These are phyloP conservation scores for Porphyra umbilicalis DNA, from an alignment of 31 red algal species.

Conservation along the genomic window DNA sequence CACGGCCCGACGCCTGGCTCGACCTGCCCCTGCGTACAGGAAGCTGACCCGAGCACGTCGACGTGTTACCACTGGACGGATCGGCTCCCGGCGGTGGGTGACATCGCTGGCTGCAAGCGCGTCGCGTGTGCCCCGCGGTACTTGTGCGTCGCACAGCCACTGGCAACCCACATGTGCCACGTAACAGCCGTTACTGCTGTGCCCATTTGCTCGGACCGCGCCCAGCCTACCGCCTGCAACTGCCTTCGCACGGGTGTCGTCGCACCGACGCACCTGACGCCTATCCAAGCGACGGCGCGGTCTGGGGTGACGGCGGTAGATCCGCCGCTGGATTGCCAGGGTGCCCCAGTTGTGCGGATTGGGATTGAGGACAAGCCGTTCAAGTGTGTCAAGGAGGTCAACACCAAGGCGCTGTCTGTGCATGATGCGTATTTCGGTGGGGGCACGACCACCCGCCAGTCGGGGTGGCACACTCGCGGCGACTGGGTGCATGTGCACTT, in stretches of 20 bases:
- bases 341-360: background rate
- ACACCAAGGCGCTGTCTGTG: background rate
- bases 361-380: background rate
- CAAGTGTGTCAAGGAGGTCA: background rate
- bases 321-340: background rate
- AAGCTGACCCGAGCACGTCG: background rate
- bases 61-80: background rate
- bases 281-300: background rate
- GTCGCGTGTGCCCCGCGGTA: background rate
- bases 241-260: background rate
- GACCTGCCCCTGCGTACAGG: background rate
- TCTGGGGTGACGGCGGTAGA: background rate
- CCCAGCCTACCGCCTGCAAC: background rate
- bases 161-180: background rate
- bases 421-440: background rate
- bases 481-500: background rate
- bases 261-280: background rate
- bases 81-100: background rate
- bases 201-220: background rate
- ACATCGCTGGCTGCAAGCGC: background rate
- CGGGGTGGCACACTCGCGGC: background rate
- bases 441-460: background rate
- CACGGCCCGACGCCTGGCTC: background rate
- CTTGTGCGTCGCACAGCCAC: background rate
- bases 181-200: background rate